These are phyloP conservation scores for Boletus smithii DNA, from an alignment of 1,284 basidiomycete species.

Conservation along the genomic window DNA sequence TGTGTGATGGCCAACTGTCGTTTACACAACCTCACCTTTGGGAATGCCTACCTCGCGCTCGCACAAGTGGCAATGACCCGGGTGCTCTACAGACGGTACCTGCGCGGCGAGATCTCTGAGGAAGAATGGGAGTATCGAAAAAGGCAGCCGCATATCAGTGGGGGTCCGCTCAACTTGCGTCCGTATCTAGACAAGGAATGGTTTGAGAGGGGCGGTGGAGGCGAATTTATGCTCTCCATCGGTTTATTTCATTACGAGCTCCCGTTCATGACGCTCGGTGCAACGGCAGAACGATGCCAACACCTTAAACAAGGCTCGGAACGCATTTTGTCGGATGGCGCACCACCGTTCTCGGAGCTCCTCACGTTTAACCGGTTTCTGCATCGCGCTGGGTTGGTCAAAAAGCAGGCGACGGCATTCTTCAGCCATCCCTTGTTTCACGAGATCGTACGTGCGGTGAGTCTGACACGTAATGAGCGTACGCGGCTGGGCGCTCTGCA, in stretches of 20 bases:
- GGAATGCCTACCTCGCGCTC: constrained; percentile 48
- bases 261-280: constrained; percentile 50
- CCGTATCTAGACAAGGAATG: constrained; percentile 49
- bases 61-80: constrained; percentile 55
- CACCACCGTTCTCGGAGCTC: constrained; percentile 42
- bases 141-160: constrained; percentile 46
- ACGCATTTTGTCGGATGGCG: constrained; percentile 28
- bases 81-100: constrained; percentile 46
- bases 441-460: constrained; percentile 38
- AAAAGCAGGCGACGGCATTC: constrained; percentile 35
- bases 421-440: constrained; percentile 48
- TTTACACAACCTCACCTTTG: constrained; percentile 45
- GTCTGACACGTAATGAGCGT: background rate
- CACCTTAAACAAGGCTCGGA: background rate
- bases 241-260: constrained; percentile 44
- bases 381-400: constrained; percentile 40
- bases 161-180: constrained; percentile 49
- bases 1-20: constrained; percentile 40
- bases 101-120: constrained; percentile 44
- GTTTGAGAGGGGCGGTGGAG: constrained; percentile 44
- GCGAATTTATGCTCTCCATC: constrained; percentile 44
- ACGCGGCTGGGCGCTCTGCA: constrained; percentile 3
- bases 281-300: background rate
- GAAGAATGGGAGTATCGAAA: constrained; percentile 54
- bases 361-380: constrained; percentile 47